Base-by-base conservation (phyloP, 177 flowering plant genomes). In the Vitis hybrid region DNA sequence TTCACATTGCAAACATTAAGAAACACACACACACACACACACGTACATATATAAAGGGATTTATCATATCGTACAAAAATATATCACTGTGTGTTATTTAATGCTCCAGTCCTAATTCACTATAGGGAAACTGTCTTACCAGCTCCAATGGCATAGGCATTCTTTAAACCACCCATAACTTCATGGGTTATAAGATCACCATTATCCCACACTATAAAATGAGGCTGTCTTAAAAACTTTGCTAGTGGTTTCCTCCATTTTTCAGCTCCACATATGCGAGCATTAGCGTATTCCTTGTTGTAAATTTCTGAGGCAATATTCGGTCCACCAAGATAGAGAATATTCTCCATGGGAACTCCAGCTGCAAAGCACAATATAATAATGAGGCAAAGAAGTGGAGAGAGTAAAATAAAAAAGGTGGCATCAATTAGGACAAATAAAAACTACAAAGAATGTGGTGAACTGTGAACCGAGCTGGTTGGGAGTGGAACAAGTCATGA, bases 151-250 rank as follows among this genome's bases (percentile, higher is more conserved):
- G 98, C 98, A 78, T 93, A 93, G 56, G 90, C 98, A 79, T 93
- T 93, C 82, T 93, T 93, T 78, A 93, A 72, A 21, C 98, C 98
- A 72, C 98, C 98, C 98, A 93, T 93, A 24, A 93, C 97, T 82
- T 93, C 98, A 80, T 93, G 98, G 52, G 98, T 93, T 51, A 91
- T 79, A 62, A 93, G 94, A 77, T 93, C 98, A 68, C 92, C 83
- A 77, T 93, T 93, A 79, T 93, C 98, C 98, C 98, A 93, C n/a
- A 91, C 97, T 54, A 82, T 83, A 65, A 87, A 90, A 72, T 86
- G 88, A 11, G 98, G 90, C 49, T 91, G 97, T 83, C 98, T 87
- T 72, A 93, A 70, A 78, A 93, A 93, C 75, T 82, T 91, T 15
- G 97, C 94, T 56, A 93, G 84, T 60, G 89, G 86, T 70, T 85